Evolutionary conservation across 179 eudicot species (phyloP), one percentile per base, ranked within the genome.

Genomic region (Patellifolia procumbens): DNA sequence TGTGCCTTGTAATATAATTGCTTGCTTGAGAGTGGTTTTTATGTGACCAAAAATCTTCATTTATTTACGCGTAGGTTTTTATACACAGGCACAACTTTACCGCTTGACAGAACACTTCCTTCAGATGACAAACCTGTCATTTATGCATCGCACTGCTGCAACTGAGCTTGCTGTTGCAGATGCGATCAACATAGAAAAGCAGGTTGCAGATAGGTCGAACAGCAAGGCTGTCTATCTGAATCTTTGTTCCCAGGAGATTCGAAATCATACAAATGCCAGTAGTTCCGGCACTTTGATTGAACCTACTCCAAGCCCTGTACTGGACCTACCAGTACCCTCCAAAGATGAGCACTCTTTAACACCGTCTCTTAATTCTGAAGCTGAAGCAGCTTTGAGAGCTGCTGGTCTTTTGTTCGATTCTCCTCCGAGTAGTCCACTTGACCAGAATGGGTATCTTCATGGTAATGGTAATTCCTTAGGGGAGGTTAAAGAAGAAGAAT

Each of bases 151-250:
- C 86, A 83, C 90, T 79, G 99, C 91, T 76, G 91, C 88, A 81
- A 91, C 91, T 24, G 98, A 93, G 80, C 86, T 95, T 81, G 98
- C 99, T 32, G 89, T 93, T 84, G 98, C 96, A 7, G 99, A 95
- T 85, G 99, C 98, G n/a, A 83, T 91, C 79, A 95, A 95, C 79
- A 90, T 95, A 37, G 99, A 95, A 81, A 93, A 88, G 83, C 92
- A 82, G 83, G 80, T 90, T 51, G 95, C 92, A 35, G 88, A 91
- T 68, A 95, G 80, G 78, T 89, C 99, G 75, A 90, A 81, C 67
- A 93, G 97, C 93, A 95, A 93, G 88, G 83, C 82, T 72, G 95
- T 95, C 66, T 95, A 95, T 77, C 59, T 90, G 74, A 95, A 95
- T 83, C 83, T 95, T 28, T 91, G 96, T 82, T 91, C 99, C 20